Evolutionary conservation across 441 rosid genomes (phyloP).

Genomic region (Populus hybrid): DNA sequence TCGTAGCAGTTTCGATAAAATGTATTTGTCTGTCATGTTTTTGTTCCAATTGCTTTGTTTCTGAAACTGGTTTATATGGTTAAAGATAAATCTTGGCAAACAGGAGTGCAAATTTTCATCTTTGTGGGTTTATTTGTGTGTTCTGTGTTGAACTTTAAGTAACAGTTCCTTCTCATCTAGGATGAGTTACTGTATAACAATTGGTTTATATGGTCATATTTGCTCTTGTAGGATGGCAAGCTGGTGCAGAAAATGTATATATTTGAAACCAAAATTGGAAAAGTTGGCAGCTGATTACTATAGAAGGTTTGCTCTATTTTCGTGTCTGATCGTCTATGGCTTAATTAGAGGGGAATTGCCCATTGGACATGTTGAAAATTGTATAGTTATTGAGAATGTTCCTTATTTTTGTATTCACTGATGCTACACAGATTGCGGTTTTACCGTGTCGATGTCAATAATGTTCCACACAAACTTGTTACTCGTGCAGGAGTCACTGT

Average conservation of each 20-base stretch:
- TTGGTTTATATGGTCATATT: neutral
- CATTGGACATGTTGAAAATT: neutral
- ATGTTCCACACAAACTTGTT: slow-evolving; percentile 74
- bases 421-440: slow-evolving; percentile 55
- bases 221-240: neutral
- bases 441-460: slow-evolving; percentile 74
- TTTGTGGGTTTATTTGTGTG: neutral
- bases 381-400: neutral
- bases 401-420: neutral
- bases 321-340: slow-evolving; percentile 1
- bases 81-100: neutral
- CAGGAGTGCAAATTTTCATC: neutral
- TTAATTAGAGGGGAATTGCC: neutral
- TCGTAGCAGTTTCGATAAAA: neutral
- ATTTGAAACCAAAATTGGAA: slow-evolving; percentile 77
- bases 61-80: neutral
- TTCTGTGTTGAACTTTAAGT: neutral
- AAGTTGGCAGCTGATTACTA: slow-evolving; percentile 83
- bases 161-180: neutral
- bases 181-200: neutral
- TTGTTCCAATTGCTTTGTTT: neutral
- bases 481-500: slow-evolving; percentile 78
- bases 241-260: slow-evolving; percentile 96
- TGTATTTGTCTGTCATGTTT: neutral
- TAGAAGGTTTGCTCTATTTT: slow-evolving; percentile 53